Percentiles rank a stretch among this genome's conserved stretches.
Evolutionary conservation across 768 basidiomycete species (phyloP).

Genomic region (Pholiota molesta): DNA sequence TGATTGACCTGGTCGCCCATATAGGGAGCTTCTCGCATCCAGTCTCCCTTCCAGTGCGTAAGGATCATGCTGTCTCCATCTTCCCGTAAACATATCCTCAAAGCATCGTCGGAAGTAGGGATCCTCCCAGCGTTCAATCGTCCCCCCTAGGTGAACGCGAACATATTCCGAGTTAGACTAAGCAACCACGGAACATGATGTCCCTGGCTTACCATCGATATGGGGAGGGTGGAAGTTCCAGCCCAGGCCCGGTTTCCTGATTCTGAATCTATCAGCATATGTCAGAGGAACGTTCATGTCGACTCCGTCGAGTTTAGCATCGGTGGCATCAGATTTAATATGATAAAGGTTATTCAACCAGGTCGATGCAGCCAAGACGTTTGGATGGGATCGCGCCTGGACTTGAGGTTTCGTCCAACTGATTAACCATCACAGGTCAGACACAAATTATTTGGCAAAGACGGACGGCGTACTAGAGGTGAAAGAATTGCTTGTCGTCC

Average conservation of each 20-base stretch:
- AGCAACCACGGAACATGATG: constrained; percentile 5
- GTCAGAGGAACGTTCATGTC: constrained; percentile 63
- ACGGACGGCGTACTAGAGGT: constrained; percentile 56
- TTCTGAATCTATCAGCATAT: constrained; percentile 77
- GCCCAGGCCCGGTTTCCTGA: constrained; percentile 62
- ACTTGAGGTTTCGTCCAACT: constrained; percentile 58
- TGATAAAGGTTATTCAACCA: constrained; percentile 74
- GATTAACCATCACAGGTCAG: background rate
- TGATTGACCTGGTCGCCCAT: constrained; percentile 56
- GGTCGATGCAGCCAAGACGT: constrained; percentile 54
- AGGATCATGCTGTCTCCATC: constrained; percentile 69
- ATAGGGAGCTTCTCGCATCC: constrained; percentile 65
- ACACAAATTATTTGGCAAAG: background rate
- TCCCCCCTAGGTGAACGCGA: constrained; percentile 48
- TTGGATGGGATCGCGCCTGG: constrained; percentile 70
- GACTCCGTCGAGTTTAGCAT: constrained; percentile 44
- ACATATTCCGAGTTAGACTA: background rate
- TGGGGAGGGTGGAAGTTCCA: constrained; percentile 55
- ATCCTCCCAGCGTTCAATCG: constrained; percentile 80
- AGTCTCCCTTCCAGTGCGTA: constrained; percentile 64
- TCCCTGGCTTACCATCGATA: constrained; percentile 38
- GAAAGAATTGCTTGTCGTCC: constrained; percentile 72
- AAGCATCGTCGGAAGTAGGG: constrained; percentile 59
- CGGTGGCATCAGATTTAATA: constrained; percentile 33
- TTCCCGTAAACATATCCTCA: constrained; percentile 58